Conservation (phyloP, 2,329 filamentous ascomycete genomes). For the Phaeosphaeriaceae sp. region DNA sequence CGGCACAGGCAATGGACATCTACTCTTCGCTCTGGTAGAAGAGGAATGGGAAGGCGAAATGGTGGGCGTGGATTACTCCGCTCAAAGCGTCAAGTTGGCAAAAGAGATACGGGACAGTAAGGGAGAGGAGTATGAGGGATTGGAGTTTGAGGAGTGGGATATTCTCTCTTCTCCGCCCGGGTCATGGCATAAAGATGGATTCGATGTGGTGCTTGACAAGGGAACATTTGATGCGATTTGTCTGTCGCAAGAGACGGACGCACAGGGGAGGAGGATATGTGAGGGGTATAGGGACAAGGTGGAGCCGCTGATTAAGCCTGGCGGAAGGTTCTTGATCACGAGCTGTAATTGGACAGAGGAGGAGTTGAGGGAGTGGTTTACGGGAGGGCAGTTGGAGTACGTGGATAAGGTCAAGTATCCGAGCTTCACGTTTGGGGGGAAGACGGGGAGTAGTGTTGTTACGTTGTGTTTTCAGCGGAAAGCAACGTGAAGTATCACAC, state of each 20-base stretch:
- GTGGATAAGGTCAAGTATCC: slow-evolving; percentile 79
- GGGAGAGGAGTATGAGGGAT: slow-evolving; percentile 35
- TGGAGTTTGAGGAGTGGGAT: slow-evolving; percentile 64
- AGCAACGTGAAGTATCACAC: no score
- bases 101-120: slow-evolving; percentile 61
- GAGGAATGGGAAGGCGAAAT: slow-evolving; percentile 73
- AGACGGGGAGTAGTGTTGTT: slow-evolving; percentile 86
- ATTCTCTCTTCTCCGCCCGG: slow-evolving; percentile 53
- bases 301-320: slow-evolving; percentile 70
- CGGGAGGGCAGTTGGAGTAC: slow-evolving; percentile 62
- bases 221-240: slow-evolving; percentile 97
- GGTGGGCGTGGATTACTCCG: slow-evolving; percentile 89
- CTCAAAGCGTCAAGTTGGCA: slow-evolving; percentile 77
- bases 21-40: slow-evolving; percentile 82
- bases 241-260: slow-evolving; percentile 66
- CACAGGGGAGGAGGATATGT: slow-evolving; percentile 67
- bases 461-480: slow-evolving; percentile 76
- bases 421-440: slow-evolving; percentile 87
- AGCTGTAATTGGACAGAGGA: slow-evolving; percentile 98
- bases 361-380: slow-evolving; percentile 84
- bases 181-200: slow-evolving; percentile 71
- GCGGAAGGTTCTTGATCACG: slow-evolving; percentile 82
- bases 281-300: slow-evolving; percentile 79
- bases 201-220: slow-evolving; percentile 95
- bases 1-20: slow-evolving; percentile 91